A percentile compares a stretch with the other conserved stretches of the same genome.
Evolutionary conservation across 371 early-diverging fungal genomes (phyloP).

Genomic region (Phascolomyces articulosus): DNA sequence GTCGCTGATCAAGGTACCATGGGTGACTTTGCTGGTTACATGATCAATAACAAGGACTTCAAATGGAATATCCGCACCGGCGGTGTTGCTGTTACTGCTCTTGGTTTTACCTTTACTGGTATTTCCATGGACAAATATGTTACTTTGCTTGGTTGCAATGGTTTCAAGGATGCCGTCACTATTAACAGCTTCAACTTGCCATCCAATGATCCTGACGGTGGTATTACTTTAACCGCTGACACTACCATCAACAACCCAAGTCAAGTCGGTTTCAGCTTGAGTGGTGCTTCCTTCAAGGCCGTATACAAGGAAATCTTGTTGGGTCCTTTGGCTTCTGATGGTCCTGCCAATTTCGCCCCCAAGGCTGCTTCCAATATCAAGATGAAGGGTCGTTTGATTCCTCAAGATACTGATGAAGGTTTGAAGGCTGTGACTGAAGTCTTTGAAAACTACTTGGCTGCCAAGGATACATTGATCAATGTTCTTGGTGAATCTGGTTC

Average conservation of each 20-base stretch:
- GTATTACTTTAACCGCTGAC: constrained; percentile 55
- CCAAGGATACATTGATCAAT: constrained; percentile 48
- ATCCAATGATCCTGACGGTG: constrained; percentile 56
- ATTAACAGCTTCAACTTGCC: constrained; percentile 61
- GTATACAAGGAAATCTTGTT: constrained; percentile 30
- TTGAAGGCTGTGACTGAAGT: constrained; percentile 55
- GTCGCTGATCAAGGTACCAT: constrained; percentile 47
- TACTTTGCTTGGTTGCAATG: constrained; percentile 55
- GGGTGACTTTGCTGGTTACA: constrained; percentile 52
- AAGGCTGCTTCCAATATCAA: constrained; percentile 24
- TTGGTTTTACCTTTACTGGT: constrained; percentile 59
- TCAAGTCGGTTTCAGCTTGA: constrained; percentile 56
- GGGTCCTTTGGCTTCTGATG: constrained; percentile 43
- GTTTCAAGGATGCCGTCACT: constrained; percentile 55
- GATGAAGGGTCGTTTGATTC: constrained; percentile 59
- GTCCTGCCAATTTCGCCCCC: constrained; percentile 41
- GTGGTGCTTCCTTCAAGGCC: constrained; percentile 39
- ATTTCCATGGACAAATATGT: constrained; percentile 59
- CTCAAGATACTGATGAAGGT: constrained; percentile 50
- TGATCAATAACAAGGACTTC: constrained; percentile 61
- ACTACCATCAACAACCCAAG: constrained; percentile 57
- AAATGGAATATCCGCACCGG: constrained; percentile 58
- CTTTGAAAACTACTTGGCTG: constrained; percentile 56
- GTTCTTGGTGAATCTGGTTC: constrained; percentile 57
- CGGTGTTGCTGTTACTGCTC: constrained; percentile 58